These are phyloP conservation scores for Apophysomyces trapeziformis DNA, from an alignment of 371 early-diverging fungal genomes.

Conservation along the genomic window DNA sequence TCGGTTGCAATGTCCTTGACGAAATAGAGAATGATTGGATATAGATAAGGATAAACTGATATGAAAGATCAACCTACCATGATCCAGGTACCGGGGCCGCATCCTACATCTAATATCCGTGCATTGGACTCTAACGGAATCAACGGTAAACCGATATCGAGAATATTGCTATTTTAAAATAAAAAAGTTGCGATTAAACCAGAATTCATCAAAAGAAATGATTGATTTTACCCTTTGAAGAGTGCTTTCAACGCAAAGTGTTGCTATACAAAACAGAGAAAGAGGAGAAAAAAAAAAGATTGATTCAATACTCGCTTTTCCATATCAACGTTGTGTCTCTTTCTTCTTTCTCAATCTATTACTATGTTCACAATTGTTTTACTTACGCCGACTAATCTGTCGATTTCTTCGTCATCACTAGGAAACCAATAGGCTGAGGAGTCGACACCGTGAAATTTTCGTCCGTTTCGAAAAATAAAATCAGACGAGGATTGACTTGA, in stretches of 20 bases:
- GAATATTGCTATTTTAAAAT: conserved; percentile 5
- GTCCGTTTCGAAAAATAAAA: conserved; percentile 22
- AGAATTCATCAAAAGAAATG: too few relatives aligned
- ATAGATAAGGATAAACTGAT: neutral
- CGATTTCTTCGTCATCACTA: conserved; percentile 49
- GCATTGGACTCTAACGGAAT: conserved; percentile 18
- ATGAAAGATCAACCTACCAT: conserved; percentile 33
- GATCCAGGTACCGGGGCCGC: conserved; percentile 59
- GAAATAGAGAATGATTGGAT: neutral
- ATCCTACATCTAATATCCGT: conserved; percentile 25
- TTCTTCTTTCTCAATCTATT: too few relatives aligned
- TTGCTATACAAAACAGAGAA: conserved; percentile 13
- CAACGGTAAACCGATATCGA: neutral
- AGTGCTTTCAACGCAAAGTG: conserved; percentile 30
- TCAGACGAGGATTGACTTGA: conserved; percentile 20
- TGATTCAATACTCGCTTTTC: neutral
- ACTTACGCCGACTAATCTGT: conserved; percentile 44
- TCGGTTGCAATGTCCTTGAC: conserved; percentile 60
- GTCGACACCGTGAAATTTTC: conserved; percentile 22
- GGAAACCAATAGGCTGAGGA: conserved; percentile 49
- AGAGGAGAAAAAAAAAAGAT: neutral
- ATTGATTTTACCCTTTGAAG: conserved; percentile 23
- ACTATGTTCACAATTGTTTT: neutral
- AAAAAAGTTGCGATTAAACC: neutral
- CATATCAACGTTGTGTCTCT: too few relatives aligned